Evolutionary conservation across 768 basidiomycete species (phyloP).

Genomic region (Agrocybe praecox): DNA sequence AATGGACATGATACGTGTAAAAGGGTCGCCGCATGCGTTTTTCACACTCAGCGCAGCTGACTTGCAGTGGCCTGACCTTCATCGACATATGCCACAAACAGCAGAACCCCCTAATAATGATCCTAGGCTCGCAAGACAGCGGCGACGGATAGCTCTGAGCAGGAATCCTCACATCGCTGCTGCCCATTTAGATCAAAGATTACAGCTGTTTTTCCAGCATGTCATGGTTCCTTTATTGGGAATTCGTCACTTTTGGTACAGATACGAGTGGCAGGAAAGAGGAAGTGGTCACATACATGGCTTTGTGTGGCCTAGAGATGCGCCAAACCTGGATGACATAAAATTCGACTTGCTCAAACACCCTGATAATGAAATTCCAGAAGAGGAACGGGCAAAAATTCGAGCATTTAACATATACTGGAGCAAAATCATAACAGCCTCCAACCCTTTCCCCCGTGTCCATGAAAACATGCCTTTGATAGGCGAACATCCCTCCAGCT

Average conservation of each 20-base stretch:
- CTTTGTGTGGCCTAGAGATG: conserved; percentile 26
- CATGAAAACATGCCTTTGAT: too few species aligned
- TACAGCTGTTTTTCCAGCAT: too few species aligned
- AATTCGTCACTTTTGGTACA: not conserved
- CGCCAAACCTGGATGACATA: conserved; percentile 18
- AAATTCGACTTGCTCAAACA: too few species aligned
- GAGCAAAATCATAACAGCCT: too few species aligned
- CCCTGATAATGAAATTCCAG: too few species aligned
- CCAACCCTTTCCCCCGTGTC: too few species aligned
- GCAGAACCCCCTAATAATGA: conserved; percentile 2
- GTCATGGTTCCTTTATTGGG: conserved; percentile 13
- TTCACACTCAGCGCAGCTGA: conserved; percentile 28
- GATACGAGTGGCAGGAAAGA: not conserved
- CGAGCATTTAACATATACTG: too few species aligned
- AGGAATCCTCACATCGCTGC: too few species aligned
- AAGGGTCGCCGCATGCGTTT: conserved; percentile 25
- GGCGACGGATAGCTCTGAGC: too few species aligned
- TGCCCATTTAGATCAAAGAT: not conserved
- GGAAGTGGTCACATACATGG: conserved; percentile 27
- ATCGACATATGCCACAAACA: conserved; percentile 27
- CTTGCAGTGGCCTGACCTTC: conserved; percentile 32
- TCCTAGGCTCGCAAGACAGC: too few species aligned
- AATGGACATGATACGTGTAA: conserved; percentile 12
- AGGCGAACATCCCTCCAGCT: too few species aligned
- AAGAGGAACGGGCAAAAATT: too few species aligned